Evolutionary conservation across 2,329 filamentous ascomycete species (phyloP).

Genomic region (Monilinia fructicola): DNA sequence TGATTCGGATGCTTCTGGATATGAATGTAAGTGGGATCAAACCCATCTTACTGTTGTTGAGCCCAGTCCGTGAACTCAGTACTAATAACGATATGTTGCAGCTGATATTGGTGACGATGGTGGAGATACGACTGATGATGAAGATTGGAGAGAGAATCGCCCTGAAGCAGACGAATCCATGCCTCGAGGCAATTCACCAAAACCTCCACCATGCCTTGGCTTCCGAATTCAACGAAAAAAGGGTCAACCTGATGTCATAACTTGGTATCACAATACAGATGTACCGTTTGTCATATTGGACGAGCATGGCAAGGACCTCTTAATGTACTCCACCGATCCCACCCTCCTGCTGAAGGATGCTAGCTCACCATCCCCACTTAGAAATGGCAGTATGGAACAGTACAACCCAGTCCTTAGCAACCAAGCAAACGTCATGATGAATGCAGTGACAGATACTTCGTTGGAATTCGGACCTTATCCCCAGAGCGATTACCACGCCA

Average conservation of each 20-base stretch:
- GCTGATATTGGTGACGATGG: slow-evolving; percentile 45
- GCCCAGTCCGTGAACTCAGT: neutral
- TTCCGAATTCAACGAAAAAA: slow-evolving; percentile 21
- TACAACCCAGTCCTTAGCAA: slow-evolving; percentile 60
- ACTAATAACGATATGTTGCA: slow-evolving; percentile 34
- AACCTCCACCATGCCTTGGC: slow-evolving; percentile 22
- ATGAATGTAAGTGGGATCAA: slow-evolving; percentile 20
- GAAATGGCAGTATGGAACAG: slow-evolving; percentile 22
- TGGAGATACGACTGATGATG: slow-evolving; percentile 20
- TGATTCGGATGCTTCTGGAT: slow-evolving; percentile 18
- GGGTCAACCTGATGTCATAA: slow-evolving; percentile 39
- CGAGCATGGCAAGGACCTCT: slow-evolving; percentile 43
- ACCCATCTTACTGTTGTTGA: neutral
- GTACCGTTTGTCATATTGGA: slow-evolving; percentile 46
- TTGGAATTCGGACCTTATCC: slow-evolving; percentile 47
- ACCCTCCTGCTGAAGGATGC: slow-evolving; percentile 32
- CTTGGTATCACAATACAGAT: slow-evolving; percentile 39
- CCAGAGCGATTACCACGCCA: slow-evolving; percentile 51
- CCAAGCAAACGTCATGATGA: slow-evolving; percentile 75
- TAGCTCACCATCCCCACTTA: slow-evolving; percentile 18
- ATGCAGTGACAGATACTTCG: slow-evolving; percentile 48
- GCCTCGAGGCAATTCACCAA: slow-evolving; percentile 8
- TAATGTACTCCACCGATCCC: slow-evolving; percentile 44
- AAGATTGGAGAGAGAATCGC: slow-evolving; percentile 21
- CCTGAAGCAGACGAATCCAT: slow-evolving; percentile 6